Evolutionary conservation across 2,329 filamentous ascomycete genomes (phyloP), one percentile per base, ranked within the genome.

Genomic region (Fusarium luffae): DNA sequence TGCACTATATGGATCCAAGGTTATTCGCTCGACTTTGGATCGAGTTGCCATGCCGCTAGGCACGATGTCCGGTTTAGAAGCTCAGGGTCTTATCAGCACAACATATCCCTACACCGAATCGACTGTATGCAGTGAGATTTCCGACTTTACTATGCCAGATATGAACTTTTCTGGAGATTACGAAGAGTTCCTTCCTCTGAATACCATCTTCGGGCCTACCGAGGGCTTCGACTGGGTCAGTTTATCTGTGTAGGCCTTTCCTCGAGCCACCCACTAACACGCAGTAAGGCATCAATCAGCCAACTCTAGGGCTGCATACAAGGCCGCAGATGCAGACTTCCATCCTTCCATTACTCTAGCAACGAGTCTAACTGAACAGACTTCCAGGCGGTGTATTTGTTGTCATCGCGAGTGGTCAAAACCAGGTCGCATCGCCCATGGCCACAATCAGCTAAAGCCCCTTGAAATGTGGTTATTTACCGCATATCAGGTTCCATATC

Each of bases 1-100:
- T 37, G 83, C 83, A 5, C 75, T 76, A 5, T 81, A 84, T 65
- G 83, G 82, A 28, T 78, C 81, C 32, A 77, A 74, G 34, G 77
- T 85, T 30, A 78, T 85, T 28, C 77, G 79, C 10, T 80, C 81
- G 11, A 84, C 85, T 50, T 77, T 85, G 23, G 74, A 75, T 63
- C 80, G 76, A 49, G 76, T 83, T 25, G 79, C 75, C 12, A 68
- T 67, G 13, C 68, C 63, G 5, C 54, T 51, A 13, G 25, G 28
- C n/a, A 40, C 50, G 12, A 41, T 46, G 47, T 68, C 65, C 14
- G 42, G 58, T 21, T 27, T 46, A 14, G 54, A 40, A 46, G 30
- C 57, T 18, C 58, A 54, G 18, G 56, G 37, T 10, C 59, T 56
- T 8, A 27, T 52, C n/a, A 41, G 37, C 42, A 54, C 32, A 16